phyloP scores from a whole-genome alignment of 1,284 basidiomycete species.

The Ganoderma lucidum region DNA sequence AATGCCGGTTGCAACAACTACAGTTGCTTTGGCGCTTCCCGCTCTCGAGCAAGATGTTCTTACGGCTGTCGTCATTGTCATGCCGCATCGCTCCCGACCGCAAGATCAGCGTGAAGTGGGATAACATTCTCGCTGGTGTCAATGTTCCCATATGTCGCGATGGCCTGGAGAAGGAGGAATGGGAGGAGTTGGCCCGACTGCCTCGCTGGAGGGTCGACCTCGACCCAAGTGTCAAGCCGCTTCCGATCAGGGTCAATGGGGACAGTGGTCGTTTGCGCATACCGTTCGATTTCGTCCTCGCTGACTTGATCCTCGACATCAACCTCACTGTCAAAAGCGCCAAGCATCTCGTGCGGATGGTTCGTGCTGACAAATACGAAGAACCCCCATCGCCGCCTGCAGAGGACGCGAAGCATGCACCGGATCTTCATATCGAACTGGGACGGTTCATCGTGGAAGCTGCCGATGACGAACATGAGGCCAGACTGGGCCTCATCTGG shows the following conservation, averaged over 20 bases:
- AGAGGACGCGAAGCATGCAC: slow-evolving; percentile 78
- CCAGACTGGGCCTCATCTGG: slow-evolving; percentile 82
- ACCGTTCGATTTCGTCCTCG: slow-evolving; percentile 81
- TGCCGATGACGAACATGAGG: slow-evolving; percentile 91
- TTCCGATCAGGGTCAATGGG: slow-evolving; percentile 58
- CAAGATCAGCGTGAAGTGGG: slow-evolving; percentile 40
- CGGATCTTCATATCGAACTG: slow-evolving; percentile 70
- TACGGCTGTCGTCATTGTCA: slow-evolving; percentile 55
- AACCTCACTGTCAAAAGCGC: slow-evolving; percentile 72
- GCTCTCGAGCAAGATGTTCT: slow-evolving; percentile 52
- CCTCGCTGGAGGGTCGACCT: slow-evolving; percentile 62
- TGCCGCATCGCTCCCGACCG: slow-evolving; percentile 31
- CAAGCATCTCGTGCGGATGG: slow-evolving; percentile 66
- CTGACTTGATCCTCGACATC: slow-evolving; percentile 76
- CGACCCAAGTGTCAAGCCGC: slow-evolving; percentile 27
- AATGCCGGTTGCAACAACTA: slow-evolving; percentile 43
- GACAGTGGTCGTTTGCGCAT: slow-evolving; percentile 80
- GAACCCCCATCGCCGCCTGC: slow-evolving; percentile 63
- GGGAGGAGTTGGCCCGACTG: slow-evolving; percentile 84
- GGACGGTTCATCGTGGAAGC: slow-evolving; percentile 77
- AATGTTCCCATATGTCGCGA: slow-evolving; percentile 47
- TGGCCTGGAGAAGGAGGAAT: slow-evolving; percentile 50
- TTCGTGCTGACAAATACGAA: slow-evolving; percentile 54
- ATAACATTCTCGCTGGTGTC: slow-evolving; percentile 54
- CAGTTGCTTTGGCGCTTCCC: slow-evolving; percentile 59